Base-by-base conservation (phyloP, 768 basidiomycete species). In the Royoungia palumana region DNA sequence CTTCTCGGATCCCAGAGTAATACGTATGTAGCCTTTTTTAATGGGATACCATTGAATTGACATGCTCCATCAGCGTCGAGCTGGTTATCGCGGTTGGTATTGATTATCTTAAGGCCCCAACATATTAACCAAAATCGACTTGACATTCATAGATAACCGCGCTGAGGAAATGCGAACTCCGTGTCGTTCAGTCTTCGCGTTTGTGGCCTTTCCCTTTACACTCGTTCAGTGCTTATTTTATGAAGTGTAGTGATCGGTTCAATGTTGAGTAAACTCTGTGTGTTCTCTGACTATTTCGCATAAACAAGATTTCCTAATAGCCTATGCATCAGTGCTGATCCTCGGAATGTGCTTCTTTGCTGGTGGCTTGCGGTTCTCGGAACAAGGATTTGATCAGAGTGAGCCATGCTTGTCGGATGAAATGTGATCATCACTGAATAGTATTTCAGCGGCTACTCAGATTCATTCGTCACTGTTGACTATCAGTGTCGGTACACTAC, bases 321-420 rank as follows among this genome's bases (percentile, higher is more conserved):
- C 22, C 20, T 35, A 44, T 43, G 14, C 14, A 19, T 14, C 42
- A 87, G 85, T 91, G 28, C 75, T 94, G 42, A 83, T 93, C 16
- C 75, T 92, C 25, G 90, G 90, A 41, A 90, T 93, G 90, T 91
- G 89, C 60, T 92, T 92, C 70, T 91, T 92, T 56, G 88, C 86
- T 19, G 89, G 89, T 47, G 89, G 89, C 17, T 69, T 82, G 43
- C 79, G 79, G 56, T 91, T 81, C 60, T 85, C 84, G 17, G 85
- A 90, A 56, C 89, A 91, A 68, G 88, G 83, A 1, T 88, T 90
- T 58, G 82, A 83, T 41, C 69, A 77, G 35, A 83, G 88, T 88
- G 54, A 61, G 86, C 72, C 30, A 14, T 30, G 20, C 14, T 16
- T 1, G 6, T 48, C 22, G 6, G 19, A 30, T 14, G 19, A n/a